phyloP scores from a whole-genome alignment of 2,329 filamentous ascomycete species.

The Aspergillus sclerotialis region DNA sequence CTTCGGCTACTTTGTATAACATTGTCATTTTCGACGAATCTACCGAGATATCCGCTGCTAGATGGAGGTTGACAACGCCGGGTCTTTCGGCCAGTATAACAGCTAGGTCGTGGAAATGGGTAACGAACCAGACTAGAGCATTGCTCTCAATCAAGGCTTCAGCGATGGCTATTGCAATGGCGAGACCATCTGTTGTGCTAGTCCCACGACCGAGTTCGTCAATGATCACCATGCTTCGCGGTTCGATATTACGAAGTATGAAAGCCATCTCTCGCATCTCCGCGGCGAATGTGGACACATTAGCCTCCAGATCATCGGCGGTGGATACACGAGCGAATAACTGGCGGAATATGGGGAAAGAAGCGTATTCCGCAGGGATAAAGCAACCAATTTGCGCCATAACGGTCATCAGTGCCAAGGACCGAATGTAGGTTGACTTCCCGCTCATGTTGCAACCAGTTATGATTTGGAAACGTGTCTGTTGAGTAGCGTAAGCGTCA shows the following conservation, averaged over 20 bases:
- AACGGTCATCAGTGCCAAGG: conserved; percentile 73
- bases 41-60: conserved; percentile 60
- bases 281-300: conserved; percentile 84
- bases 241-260: conserved; percentile 76
- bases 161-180: conserved; percentile 83
- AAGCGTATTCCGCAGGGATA: conserved; percentile 77
- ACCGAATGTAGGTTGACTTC: conserved; percentile 90
- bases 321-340: conserved; percentile 83
- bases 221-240: conserved; percentile 70
- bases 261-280: conserved; percentile 97
- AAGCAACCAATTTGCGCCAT: conserved; percentile 94
- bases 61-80: conserved; percentile 76
- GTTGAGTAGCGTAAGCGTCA: conserved; percentile 75
- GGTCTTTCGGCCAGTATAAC: conserved; percentile 65
- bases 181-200: conserved; percentile 77
- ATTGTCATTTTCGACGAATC: conserved; percentile 65
- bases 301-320: conserved; percentile 81
- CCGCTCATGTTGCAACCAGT: conserved; percentile 98
- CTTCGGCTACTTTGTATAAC: conserved; percentile 75
- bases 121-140: conserved; percentile 84
- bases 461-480: conserved; percentile 82
- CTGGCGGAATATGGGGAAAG: conserved; percentile 71
- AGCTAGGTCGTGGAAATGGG: conserved; percentile 81
- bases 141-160: conserved; percentile 76
- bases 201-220: conserved; percentile 92